Percentiles rank a stretch among this genome's conserved stretches.
Conservation (phyloP, 139 green algal species). For the Ettlia oleoabundans region DNA sequence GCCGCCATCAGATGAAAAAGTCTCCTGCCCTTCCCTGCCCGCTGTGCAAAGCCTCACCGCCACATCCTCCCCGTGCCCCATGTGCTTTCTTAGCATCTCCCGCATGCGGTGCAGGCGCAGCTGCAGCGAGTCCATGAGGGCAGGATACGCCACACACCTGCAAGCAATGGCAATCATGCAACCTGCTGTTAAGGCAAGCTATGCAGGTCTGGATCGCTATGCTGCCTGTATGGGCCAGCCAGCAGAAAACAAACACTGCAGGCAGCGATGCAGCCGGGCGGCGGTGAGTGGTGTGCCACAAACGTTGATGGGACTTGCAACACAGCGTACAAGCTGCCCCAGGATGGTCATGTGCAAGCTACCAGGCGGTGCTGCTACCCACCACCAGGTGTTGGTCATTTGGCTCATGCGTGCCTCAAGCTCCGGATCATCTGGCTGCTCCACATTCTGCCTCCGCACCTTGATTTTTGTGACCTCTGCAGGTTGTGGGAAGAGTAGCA, state of each 20-base stretch:
- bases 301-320: too few species aligned
- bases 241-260: too few species aligned
- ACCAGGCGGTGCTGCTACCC: not conserved
- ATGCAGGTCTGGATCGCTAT: too few species aligned
- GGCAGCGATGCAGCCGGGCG: too few species aligned
- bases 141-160: slow-evolving; percentile 43
- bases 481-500: not conserved
- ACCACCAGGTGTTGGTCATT: slow-evolving; percentile 40
- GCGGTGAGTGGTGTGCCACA: too few species aligned
- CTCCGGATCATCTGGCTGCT: slow-evolving; percentile 38
- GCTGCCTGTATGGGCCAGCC: too few species aligned
- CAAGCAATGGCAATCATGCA: not conserved
- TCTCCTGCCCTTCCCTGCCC: too few species aligned
- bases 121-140: slow-evolving; percentile 38
- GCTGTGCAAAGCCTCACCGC: slow-evolving; percentile 13
- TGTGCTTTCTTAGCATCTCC: slow-evolving; percentile 27
- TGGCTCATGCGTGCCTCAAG: slow-evolving; percentile 33
- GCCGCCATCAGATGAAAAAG: too few species aligned
- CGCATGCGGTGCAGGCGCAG: slow-evolving; percentile 41
- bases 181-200: too few species aligned
- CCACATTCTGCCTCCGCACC: slow-evolving; percentile 25
- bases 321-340: too few species aligned
- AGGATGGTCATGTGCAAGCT: too few species aligned
- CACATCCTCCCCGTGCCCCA: slow-evolving; percentile 21
- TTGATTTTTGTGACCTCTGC: slow-evolving; percentile 34